These are phyloP conservation scores for Setomelanomma holmii DNA, from an alignment of 2,329 filamentous ascomycete genomes.

Conservation along the genomic window DNA sequence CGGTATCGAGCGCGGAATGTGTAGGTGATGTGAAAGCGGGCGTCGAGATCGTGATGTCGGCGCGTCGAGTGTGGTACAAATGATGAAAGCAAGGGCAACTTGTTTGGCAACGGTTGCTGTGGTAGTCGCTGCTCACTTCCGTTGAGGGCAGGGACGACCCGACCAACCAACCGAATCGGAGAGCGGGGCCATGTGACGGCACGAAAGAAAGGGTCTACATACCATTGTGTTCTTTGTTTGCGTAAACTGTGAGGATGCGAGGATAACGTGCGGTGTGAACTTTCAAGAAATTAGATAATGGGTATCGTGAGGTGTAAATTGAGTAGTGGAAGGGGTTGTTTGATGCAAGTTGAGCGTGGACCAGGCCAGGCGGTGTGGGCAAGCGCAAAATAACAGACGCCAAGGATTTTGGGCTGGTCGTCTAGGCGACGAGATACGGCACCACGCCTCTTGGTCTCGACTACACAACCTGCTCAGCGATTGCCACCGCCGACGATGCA, in stretches of 20 bases:
- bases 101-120: conserved; percentile 13
- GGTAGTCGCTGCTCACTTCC: conserved; percentile 11
- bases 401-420: conserved; percentile 9
- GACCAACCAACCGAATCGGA: conserved; percentile 20
- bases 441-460: background rate
- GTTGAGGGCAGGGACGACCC: conserved; percentile 19
- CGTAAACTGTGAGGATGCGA: conserved; percentile 4
- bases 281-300: conserved; percentile 14
- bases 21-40: conserved; percentile 3
- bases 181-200: conserved; percentile 7
- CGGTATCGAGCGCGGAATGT: conserved; percentile 8
- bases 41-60: conserved; percentile 7
- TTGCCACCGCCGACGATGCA: too few species aligned
- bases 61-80: conserved; percentile 3
- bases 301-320: conserved; percentile 17
- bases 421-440: conserved; percentile 1
- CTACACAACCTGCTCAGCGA: too few species aligned
- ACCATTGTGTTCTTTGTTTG: conserved; percentile 28
- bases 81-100: conserved; percentile 18
- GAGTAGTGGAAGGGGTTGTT: conserved; percentile 21
- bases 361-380: conserved; percentile 11
- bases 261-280: conserved; percentile 7
- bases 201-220: conserved; percentile 11
- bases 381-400: conserved; percentile 10
- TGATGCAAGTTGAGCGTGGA: conserved; percentile 14